phyloP scores from a whole-genome alignment of 495 filamentous ascomycete genomes.

The Hypoxylon crocopeplum region DNA sequence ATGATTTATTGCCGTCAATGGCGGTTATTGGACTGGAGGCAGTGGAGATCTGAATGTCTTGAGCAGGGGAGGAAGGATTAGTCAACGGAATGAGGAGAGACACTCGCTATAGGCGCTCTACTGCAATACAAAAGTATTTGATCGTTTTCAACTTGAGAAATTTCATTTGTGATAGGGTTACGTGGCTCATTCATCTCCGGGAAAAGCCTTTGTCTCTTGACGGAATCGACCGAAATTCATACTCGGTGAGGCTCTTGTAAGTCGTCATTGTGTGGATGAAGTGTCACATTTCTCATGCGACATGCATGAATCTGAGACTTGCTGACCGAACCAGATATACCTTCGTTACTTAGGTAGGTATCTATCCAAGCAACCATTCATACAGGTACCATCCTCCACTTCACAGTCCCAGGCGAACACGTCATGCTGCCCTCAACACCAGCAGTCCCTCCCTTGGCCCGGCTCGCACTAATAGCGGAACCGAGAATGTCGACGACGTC shows the following conservation, averaged over 20 bases:
- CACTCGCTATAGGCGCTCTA: slow-evolving; percentile 40
- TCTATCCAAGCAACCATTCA: not conserved
- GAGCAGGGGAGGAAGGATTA: slow-evolving; percentile 3
- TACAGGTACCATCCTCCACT: slow-evolving; percentile 21
- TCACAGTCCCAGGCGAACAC: slow-evolving; percentile 24
- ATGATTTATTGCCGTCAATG: slow-evolving; percentile 15
- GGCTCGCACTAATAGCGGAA: slow-evolving; percentile 11
- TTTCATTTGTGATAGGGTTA: not conserved
- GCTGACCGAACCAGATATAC: not conserved
- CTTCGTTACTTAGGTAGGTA: not conserved
- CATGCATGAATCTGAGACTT: not conserved
- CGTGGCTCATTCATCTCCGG: not conserved
- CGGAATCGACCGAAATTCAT: not conserved
- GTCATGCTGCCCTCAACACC: slow-evolving; percentile 29
- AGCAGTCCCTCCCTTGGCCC: slow-evolving; percentile 2
- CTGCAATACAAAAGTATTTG: slow-evolving; percentile 38
- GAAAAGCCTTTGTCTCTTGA: not conserved
- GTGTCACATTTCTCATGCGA: not conserved
- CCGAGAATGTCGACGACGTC: slow-evolving; percentile 20
- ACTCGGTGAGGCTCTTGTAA: not conserved
- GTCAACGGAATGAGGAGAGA: slow-evolving; percentile 22
- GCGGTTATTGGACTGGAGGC: slow-evolving; percentile 4
- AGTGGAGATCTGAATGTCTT: not conserved
- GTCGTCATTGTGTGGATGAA: not conserved
- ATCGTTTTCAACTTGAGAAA: slow-evolving; percentile 16